Conservation (phyloP, 1,284 basidiomycete species). For the Lentinula novae-zelandiae region DNA sequence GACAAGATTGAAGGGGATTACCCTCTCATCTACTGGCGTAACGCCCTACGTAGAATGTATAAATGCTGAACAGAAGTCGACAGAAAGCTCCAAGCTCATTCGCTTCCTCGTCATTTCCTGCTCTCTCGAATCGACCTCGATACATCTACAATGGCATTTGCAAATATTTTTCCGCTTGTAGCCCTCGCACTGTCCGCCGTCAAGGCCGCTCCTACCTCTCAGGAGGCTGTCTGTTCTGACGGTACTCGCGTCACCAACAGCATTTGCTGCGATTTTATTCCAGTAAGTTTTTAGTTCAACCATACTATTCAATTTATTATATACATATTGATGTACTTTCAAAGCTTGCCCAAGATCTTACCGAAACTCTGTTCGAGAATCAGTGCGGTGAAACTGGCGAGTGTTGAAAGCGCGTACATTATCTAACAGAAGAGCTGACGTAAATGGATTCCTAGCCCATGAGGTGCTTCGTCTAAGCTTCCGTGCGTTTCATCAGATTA, state of each 20-base stretch:
- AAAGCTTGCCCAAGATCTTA: constrained; percentile 5
- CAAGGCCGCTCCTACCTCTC: background rate
- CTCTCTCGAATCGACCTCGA: background rate
- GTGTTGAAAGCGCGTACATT: background rate
- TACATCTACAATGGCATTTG: background rate
- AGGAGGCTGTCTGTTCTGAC: background rate
- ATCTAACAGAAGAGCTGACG: background rate
- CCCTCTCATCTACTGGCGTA: background rate
- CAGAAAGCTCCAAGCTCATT: background rate
- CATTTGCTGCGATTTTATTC: constrained; percentile 5
- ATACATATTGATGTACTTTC: background rate
- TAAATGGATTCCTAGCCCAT: background rate
- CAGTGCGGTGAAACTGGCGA: constrained; percentile 4
- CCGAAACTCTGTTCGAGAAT: constrained; percentile 2
- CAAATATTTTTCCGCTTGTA: background rate
- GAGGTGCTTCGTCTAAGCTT: constrained; percentile 14
- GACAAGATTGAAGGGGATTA: background rate
- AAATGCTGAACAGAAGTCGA: background rate
- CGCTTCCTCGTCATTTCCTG: background rate
- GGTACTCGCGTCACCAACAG: background rate
- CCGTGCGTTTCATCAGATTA: constrained; percentile 2
- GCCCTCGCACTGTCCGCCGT: background rate
- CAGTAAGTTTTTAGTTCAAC: background rate
- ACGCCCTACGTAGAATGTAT: background rate
- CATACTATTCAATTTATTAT: background rate